A percentile compares a stretch with the other conserved stretches of the same genome.
phyloP scores from a whole-genome alignment of 139 green algal species.

The Chlorokybus atmophyticus region DNA sequence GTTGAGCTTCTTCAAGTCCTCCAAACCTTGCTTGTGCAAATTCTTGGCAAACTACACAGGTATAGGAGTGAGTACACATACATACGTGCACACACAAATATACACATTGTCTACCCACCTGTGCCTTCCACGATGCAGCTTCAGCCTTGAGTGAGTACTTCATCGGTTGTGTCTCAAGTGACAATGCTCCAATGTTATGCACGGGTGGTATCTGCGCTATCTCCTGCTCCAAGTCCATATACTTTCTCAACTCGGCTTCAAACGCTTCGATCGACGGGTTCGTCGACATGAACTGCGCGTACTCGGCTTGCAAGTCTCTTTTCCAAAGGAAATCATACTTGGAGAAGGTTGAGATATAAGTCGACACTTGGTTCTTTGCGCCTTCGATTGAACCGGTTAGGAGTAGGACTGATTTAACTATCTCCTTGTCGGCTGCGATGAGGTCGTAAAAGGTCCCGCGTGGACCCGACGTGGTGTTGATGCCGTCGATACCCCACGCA shows the following conservation, averaged over 20 bases:
- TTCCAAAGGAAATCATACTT: slow-evolving; percentile 76
- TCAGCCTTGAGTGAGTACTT: slow-evolving; percentile 69
- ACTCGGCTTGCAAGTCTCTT: slow-evolving; percentile 60
- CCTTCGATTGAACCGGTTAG: slow-evolving; percentile 63
- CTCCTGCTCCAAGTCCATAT: slow-evolving; percentile 60
- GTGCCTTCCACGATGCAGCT: slow-evolving; percentile 75
- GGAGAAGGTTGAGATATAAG: slow-evolving; percentile 67
- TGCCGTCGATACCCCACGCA: slow-evolving; percentile 46
- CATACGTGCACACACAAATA: too few relatives aligned
- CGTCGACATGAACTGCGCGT: slow-evolving; percentile 42
- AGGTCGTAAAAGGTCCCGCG: slow-evolving; percentile 71
- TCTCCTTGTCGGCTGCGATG: slow-evolving; percentile 61
- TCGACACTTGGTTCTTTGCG: slow-evolving; percentile 45
- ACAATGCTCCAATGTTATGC: slow-evolving; percentile 74
- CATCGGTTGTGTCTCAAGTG: slow-evolving; percentile 66
- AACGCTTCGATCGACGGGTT: slow-evolving; percentile 69
- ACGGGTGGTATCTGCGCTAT: slow-evolving; percentile 46
- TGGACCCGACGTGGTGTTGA: too few relatives aligned
- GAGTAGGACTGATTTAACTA: slow-evolving; percentile 67
- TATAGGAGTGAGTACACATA: too few relatives aligned
- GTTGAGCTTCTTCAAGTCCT: slow-evolving; percentile 70
- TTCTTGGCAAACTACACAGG: slow-evolving; percentile 85
- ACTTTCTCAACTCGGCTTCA: slow-evolving; percentile 74
- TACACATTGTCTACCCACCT: too few relatives aligned
- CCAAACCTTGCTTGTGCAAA: slow-evolving; percentile 66